Conservation (phyloP, 2,329 filamentous ascomycete species). For the Xylaria sp. region DNA sequence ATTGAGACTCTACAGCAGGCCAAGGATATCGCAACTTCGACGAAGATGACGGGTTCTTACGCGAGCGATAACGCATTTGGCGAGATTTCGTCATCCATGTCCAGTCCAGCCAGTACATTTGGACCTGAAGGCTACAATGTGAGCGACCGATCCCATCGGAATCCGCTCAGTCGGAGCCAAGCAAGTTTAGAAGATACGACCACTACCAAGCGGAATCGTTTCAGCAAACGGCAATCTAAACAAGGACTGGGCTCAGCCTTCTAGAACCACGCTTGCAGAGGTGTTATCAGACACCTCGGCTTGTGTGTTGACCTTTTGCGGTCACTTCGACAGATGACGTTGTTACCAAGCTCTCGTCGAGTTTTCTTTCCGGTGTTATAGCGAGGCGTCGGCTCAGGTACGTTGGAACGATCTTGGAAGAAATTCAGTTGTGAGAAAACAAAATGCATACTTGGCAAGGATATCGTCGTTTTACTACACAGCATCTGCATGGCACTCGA, state of each 20-base stretch:
- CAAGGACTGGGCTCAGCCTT: slow-evolving; percentile 92
- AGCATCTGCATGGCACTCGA: slow-evolving; percentile 26
- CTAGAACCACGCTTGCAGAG: slow-evolving; percentile 46
- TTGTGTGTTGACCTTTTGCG: slow-evolving; percentile 22
- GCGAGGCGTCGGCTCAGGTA: slow-evolving; percentile 44
- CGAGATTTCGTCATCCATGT: slow-evolving; percentile 73
- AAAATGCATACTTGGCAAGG: slow-evolving; percentile 39
- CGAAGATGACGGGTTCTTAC: slow-evolving; percentile 70
- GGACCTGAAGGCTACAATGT: slow-evolving; percentile 58
- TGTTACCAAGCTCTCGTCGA: slow-evolving; percentile 31
- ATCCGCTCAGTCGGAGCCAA: slow-evolving; percentile 65
- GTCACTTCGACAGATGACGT: slow-evolving; percentile 22
- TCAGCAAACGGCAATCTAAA: slow-evolving; percentile 92
- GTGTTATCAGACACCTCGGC: slow-evolving; percentile 20
- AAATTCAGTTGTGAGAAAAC: slow-evolving; percentile 37
- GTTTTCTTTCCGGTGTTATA: slow-evolving; percentile 41
- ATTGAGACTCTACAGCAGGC: slow-evolving; percentile 86
- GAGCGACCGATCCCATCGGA: slow-evolving; percentile 60
- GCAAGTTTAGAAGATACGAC: slow-evolving; percentile 57
- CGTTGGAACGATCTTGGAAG: slow-evolving; percentile 38
- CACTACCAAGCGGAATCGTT: slow-evolving; percentile 65
- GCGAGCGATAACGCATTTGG: slow-evolving; percentile 69
- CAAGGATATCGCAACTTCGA: slow-evolving; percentile 80
- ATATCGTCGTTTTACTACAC: slow-evolving; percentile 21
- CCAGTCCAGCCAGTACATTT: slow-evolving; percentile 78